Base-by-base conservation (phyloP, 495 filamentous ascomycete species). In the Talaromyces nanjingensis region DNA sequence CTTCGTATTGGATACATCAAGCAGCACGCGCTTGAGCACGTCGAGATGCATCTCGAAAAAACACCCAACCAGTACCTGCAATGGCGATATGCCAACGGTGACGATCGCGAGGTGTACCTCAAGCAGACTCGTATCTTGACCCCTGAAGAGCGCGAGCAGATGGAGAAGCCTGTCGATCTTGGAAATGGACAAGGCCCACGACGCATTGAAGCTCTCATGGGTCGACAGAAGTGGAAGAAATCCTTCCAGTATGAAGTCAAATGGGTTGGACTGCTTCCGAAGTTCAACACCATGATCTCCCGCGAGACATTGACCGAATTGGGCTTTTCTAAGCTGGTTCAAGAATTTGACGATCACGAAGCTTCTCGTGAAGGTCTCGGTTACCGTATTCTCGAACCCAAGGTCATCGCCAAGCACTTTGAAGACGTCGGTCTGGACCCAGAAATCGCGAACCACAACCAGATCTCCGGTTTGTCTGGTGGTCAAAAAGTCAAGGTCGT, bases 401-500 rank as follows among this genome's bases (percentile, higher is more conserved):
- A 91, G 69, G 87, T 93, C 69, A 98, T 98, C 77, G 86, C 88
- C 55, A 96, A 98, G 85, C 94, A 98, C 76, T 98, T 98, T 68
- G 93, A 97, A 72, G 96, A 98, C 65, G 82, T 98, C 45, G 94
- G 94, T 34, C 83, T 98, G 52, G 94, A 97, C 72, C 93, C 94
- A 2, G 94, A 98, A 69, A 97, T 98, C 71, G 94, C 94, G 65
- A 96, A 96, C 77, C 96, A 98, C 84, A 98, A 97, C 74, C 87
- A 97, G 75, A 98, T 98, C 71, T 93, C 92, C 55, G 96, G 94
- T 71, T 82, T 98, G 4, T 97, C 93, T 5, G 94, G 94, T 77
- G 94, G 94, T n/a, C 94, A 98, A 73, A 98, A 98, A 78, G 94
- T 98, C 77, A 98, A 98, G 84, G 94, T 98, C 53, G 94, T 98